phyloP scores from a whole-genome alignment of 2,329 filamentous ascomycete genomes.

The Stachybotrys elegans region DNA sequence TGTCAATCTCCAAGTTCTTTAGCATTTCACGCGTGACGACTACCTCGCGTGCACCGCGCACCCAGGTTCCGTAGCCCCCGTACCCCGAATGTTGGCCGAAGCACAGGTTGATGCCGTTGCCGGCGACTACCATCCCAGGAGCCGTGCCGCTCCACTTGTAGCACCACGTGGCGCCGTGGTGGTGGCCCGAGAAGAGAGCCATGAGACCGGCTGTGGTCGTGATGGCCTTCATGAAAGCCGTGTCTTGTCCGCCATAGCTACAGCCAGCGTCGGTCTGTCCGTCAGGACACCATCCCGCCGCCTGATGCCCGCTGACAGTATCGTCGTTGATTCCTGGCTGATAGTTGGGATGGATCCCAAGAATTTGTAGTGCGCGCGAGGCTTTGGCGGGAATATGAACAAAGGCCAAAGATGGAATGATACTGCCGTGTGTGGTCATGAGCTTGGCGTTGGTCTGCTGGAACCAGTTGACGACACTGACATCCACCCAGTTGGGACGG shows the following conservation, averaged over 20 bases:
- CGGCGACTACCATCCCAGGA: slow-evolving; percentile 25
- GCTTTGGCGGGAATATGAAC: slow-evolving; percentile 41
- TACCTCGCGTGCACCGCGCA: slow-evolving; percentile 55
- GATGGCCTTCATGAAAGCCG: slow-evolving; percentile 59
- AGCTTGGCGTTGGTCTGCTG: slow-evolving; percentile 26
- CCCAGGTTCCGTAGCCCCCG: slow-evolving; percentile 63
- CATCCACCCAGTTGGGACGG: slow-evolving; percentile 39
- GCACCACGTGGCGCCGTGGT: slow-evolving; percentile 60
- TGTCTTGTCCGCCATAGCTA: slow-evolving; percentile 45
- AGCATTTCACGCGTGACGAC: slow-evolving; percentile 38
- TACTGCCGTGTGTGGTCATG: slow-evolving; percentile 16
- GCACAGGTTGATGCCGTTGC: slow-evolving; percentile 42
- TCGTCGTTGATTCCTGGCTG: slow-evolving; percentile 44
- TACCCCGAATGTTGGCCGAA: slow-evolving; percentile 66
- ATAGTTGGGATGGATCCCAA: slow-evolving; percentile 26
- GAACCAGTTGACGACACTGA: slow-evolving; percentile 40
- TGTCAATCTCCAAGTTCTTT: slow-evolving; percentile 39
- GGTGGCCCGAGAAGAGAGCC: slow-evolving; percentile 59
- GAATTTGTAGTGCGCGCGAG: slow-evolving; percentile 16
- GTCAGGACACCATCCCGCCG: slow-evolving; percentile 37
- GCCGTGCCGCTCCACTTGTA: slow-evolving; percentile 39
- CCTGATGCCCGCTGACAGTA: slow-evolving; percentile 34
- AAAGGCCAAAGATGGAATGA: slow-evolving; percentile 41
- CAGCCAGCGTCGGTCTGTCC: slow-evolving; percentile 31
- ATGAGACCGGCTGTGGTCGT: slow-evolving; percentile 48